phyloP scores from a whole-genome alignment of 192 early-diverging fungal species.

The Mortierella alpina region DNA sequence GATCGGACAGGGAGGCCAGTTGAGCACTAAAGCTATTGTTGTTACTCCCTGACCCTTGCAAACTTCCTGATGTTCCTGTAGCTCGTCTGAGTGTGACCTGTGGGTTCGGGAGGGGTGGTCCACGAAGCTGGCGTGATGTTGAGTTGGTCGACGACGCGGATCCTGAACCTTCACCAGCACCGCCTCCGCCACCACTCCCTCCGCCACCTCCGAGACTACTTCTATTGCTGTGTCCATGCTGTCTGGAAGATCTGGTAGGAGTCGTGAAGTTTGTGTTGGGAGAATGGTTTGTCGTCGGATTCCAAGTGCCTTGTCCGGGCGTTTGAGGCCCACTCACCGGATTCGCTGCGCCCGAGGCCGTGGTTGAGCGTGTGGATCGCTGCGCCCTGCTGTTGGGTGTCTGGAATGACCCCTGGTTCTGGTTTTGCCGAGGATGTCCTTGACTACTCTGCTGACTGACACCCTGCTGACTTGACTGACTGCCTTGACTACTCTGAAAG shows the following conservation, averaged over 20 bases:
- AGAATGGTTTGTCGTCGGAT: not conserved
- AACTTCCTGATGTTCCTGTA: conserved; percentile 18
- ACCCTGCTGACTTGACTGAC: too few relatives aligned
- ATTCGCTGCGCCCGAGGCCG: not conserved
- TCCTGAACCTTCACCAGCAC: conserved; percentile 1
- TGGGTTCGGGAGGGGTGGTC: conserved; percentile 26
- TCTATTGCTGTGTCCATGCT: conserved; percentile 7
- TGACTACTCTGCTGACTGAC: too few relatives aligned
- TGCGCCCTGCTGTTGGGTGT: conserved; percentile 1
- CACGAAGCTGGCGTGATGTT: conserved; percentile 24
- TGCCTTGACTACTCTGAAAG: too few relatives aligned
- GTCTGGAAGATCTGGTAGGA: conserved; percentile 19
- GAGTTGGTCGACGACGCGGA: conserved; percentile 27
- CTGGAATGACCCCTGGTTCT: not conserved
- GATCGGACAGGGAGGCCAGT: conserved; percentile 14
- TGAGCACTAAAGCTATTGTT: conserved; percentile 11
- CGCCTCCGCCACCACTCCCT: not conserved
- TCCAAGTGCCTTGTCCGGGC: not conserved
- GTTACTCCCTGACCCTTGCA: conserved; percentile 3
- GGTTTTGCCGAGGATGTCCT: too few relatives aligned
- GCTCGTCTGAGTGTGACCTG: conserved; percentile 22
- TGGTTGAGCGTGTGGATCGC: conserved; percentile 1
- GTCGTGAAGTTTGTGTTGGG: conserved; percentile 33
- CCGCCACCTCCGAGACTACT: not conserved
- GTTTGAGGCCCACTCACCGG: not conserved